Evolutionary conservation across 208 protist species (phyloP), one percentile per base, ranked within the genome.

Genomic region (Leishmania aethiopica): DNA sequence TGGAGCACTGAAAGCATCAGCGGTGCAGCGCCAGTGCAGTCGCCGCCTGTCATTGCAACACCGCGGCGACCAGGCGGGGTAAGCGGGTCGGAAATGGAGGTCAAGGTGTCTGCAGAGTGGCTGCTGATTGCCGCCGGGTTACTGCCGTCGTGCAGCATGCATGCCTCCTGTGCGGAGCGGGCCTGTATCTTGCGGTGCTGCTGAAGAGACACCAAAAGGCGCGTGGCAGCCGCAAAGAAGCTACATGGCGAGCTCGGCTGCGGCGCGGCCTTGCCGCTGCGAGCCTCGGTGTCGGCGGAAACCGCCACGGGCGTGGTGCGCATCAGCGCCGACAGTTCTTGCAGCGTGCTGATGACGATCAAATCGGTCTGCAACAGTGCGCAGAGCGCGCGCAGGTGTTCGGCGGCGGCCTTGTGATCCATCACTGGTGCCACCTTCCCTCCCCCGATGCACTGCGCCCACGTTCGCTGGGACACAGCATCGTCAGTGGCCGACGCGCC

Each of bases 1-100:
- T 89, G 87, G 57, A 78, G 82, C 37, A 88, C 84, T 15, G 83
- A 84, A 53, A 94, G 73, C 51, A 94, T 71, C 57, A 87, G 71
- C 28, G 81, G 45, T 15, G 42, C 64, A 28, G 28, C 42, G 28
- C 5, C 62, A 47, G 69, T 57, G 69, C 57, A 32, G 32, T 62
- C 32, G 53, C 22, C 45, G n/a, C n/a, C 53, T 19, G 73, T 45
- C 25, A 8, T 45, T 53, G 28, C 35, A n/a, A 49, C 37, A 45
- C 35, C 35, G 73, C n/a, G n/a, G 10, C 25, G 11, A 22, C 57
- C 37, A 49, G 53, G 25, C 40, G 32, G 37, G 25, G 57, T 8
- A 66, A 49, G 3, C 4, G 75, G 40, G 22, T 78, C 75, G 8
- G 57, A 62, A 47, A 80, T 45, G 25, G 71, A 81, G 13, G 45